Base-by-base conservation (phyloP, 495 filamentous ascomycete genomes). In the Cryomyces antarcticus region DNA sequence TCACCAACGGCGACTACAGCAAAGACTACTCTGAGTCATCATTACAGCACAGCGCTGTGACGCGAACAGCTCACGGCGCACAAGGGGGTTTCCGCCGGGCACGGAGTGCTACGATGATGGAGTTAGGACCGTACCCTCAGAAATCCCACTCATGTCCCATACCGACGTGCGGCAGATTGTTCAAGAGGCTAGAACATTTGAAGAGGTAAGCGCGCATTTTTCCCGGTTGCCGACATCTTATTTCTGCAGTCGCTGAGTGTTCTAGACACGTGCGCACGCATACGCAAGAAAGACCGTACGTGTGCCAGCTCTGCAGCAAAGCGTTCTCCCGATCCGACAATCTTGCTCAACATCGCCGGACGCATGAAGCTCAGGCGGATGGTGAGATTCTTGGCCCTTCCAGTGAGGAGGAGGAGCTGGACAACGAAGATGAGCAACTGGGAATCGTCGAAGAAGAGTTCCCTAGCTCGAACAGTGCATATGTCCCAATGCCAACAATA, bases 61-160 rank as follows among this genome's bases (percentile, higher is more conserved):
- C 17, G 17, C 17, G 17, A 24, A 24, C 75, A 49, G 75, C 83
- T 37, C 74, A 81, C 30, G 64, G 71, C 38, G 62, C 67, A 37
- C 62, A 67, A 35, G 78, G 76, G 49, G 85, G 88, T 41, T 74
- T 84, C 47, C 80, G 89, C 52, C 73, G 92, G 55, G 92, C 89
- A 45, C 74, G 89, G 47, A 95, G 87, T 52, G 89, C 92, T 48
- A 96, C 89, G 6, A 78, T 89, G 64, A 87, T 89, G 81, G 92
- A 96, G 59, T 68, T 93, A 42, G 86, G 85, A 31, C 89, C 89
- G 35, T 97, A 97, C 58, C 87, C 89, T 9, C 83, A 92, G 51
- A 97, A 97, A 59, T 88, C 84, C 7, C 89, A 97, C 59, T 93
- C 86, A 6, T 97, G 89, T 65, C 89, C 89, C n/a, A 97, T 97